A percentile compares a stretch with the other conserved stretches of the same genome.
These are phyloP conservation scores for Purshia tridentata DNA, from an alignment of 306 rosid genomes.

Conservation along the genomic window DNA sequence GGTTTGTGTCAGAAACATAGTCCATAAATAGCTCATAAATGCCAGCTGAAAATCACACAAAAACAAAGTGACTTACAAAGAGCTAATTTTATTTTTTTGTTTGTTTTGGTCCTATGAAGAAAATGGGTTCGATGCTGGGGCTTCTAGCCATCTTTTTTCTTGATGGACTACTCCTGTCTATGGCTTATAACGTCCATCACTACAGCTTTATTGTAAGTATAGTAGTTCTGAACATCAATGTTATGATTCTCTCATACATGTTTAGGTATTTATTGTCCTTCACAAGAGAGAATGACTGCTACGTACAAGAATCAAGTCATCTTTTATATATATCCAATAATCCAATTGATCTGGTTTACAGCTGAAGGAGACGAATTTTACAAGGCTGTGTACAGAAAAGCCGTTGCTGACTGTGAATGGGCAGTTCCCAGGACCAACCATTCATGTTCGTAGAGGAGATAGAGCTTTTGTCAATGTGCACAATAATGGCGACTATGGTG, in stretches of 20 bases:
- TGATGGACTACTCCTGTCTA: neutral
- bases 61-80: too few species aligned
- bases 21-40: neutral
- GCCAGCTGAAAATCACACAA: neutral
- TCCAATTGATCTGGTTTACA: neutral
- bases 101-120: neutral
- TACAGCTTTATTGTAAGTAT: constrained; percentile 27
- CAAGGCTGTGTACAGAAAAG: constrained; percentile 30
- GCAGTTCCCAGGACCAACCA: constrained; percentile 25
- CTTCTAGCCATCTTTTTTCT: constrained; percentile 9
- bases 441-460: constrained; percentile 24
- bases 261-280: too few species aligned
- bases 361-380: constrained; percentile 26
- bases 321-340: too few species aligned
- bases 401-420: constrained; percentile 30
- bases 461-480: constrained; percentile 15
- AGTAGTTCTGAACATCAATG: neutral
- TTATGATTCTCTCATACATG: too few species aligned
- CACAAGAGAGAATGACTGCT: too few species aligned
- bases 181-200: constrained; percentile 25
- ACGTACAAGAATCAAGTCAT: too few species aligned
- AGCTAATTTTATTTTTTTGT: too few species aligned
- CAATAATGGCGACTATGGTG: constrained; percentile 20
- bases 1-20: neutral
- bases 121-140: constrained; percentile 11